Evolutionary conservation across 2,329 filamentous ascomycete species (phyloP).

Genomic region (Trichoderma pleuroti): DNA sequence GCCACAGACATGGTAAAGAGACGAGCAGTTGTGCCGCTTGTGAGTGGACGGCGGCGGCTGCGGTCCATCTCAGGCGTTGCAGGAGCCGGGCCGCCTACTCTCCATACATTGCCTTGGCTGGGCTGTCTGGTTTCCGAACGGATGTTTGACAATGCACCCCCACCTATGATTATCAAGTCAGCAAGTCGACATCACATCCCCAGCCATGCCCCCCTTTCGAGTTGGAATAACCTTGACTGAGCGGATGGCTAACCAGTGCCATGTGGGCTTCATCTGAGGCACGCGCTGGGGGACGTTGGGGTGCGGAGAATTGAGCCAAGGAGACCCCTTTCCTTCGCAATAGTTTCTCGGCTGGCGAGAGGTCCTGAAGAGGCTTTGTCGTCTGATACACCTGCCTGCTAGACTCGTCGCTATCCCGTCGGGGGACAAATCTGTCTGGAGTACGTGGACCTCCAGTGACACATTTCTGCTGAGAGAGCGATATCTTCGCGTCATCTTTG

Average conservation of each 20-base stretch:
- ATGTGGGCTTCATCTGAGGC: not conserved
- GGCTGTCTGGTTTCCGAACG: constrained; percentile 42
- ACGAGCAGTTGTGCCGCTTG: constrained; percentile 69
- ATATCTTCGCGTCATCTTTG: not conserved
- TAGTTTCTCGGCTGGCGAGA: constrained; percentile 44
- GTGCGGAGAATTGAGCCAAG: constrained; percentile 41
- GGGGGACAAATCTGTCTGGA: constrained; percentile 52
- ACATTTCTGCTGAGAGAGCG: not conserved
- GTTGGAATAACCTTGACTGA: not conserved
- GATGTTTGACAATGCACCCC: constrained; percentile 26
- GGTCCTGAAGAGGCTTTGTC: constrained; percentile 40
- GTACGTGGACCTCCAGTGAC: constrained; percentile 20
- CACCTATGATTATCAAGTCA: constrained; percentile 24
- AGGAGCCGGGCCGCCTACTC: constrained; percentile 67
- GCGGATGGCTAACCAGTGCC: constrained; percentile 3
- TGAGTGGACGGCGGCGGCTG: constrained; percentile 61
- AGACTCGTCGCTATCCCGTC: constrained; percentile 35
- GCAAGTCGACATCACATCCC: not conserved
- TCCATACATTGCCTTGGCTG: constrained; percentile 71
- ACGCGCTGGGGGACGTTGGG: constrained; percentile 23
- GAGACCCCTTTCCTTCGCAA: constrained; percentile 41
- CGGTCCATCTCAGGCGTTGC: constrained; percentile 53
- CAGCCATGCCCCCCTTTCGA: not conserved
- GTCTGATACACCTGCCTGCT: constrained; percentile 45
- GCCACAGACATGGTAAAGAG: constrained; percentile 54